Evolutionary conservation across 2,329 filamentous ascomycete genomes (phyloP).

Genomic region (Nothopassalora personata): DNA sequence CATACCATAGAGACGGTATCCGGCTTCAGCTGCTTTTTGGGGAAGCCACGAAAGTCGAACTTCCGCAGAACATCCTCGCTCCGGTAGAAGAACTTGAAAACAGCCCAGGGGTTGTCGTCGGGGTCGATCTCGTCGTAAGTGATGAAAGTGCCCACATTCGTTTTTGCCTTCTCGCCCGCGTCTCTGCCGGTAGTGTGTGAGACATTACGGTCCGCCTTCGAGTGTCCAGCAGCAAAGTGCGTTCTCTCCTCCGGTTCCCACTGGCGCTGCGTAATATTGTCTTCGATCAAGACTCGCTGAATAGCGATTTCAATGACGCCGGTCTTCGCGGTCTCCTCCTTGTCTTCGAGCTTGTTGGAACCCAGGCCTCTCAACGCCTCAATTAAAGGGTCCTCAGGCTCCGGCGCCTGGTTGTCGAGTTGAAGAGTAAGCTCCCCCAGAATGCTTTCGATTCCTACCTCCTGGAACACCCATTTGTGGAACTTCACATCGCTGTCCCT

Average conservation of each 20-base stretch:
- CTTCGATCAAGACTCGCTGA: slow-evolving; percentile 4
- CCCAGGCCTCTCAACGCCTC: slow-evolving; percentile 2
- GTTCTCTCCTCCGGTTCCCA: neutral
- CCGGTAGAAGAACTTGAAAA: slow-evolving; percentile 16
- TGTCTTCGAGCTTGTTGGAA: slow-evolving; percentile 3
- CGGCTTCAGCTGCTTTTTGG: neutral
- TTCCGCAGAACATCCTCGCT: slow-evolving; percentile 11
- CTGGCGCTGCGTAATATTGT: neutral
- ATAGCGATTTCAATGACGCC: slow-evolving; percentile 12
- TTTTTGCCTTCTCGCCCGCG: neutral
- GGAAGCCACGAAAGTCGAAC: slow-evolving; percentile 8
- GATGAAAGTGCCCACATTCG: neutral
- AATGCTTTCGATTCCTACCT: slow-evolving; percentile 11
- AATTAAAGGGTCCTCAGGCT: slow-evolving; percentile 3
- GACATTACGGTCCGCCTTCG: neutral
- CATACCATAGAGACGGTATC: neutral
- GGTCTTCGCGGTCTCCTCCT: slow-evolving; percentile 4
- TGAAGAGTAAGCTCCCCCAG: slow-evolving; percentile 6
- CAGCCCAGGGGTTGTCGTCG: slow-evolving; percentile 4
- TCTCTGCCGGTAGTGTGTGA: slow-evolving; percentile 3
- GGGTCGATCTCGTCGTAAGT: neutral
- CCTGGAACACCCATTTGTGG: slow-evolving; percentile 12
- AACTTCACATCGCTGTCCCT: neutral
- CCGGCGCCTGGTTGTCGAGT: neutral
- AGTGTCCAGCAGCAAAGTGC: neutral